These are phyloP conservation scores for Scorias spongiosa DNA, from an alignment of 2,329 filamentous ascomycete species.

Conservation along the genomic window DNA sequence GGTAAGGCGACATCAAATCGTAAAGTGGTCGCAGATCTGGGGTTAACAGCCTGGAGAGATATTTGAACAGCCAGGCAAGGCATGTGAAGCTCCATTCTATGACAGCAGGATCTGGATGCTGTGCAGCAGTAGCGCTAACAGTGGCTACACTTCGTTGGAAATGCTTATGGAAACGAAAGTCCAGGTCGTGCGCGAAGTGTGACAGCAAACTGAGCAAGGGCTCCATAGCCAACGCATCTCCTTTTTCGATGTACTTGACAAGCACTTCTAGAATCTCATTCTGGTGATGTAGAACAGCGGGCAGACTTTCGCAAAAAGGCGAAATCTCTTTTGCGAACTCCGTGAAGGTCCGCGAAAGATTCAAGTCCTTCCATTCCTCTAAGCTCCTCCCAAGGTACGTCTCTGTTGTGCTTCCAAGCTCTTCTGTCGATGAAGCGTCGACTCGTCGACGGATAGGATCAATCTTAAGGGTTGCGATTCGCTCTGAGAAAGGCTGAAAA, in stretches of 20 bases:
- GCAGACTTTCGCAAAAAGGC: conserved; percentile 73
- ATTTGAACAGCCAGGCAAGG: conserved; percentile 93
- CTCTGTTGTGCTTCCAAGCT: conserved; percentile 64
- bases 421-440: conserved; percentile 40
- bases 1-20: conserved; percentile 64
- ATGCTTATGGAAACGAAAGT: conserved; percentile 72
- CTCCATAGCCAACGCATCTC: conserved; percentile 68
- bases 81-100: conserved; percentile 96
- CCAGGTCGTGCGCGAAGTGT: conserved; percentile 88
- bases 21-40: conserved; percentile 75
- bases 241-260: conserved; percentile 57
- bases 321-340: conserved; percentile 60
- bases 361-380: conserved; percentile 82
- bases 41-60: conserved; percentile 73
- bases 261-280: conserved; percentile 68
- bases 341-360: conserved; percentile 68
- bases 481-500: conserved; percentile 81
- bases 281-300: conserved; percentile 84
- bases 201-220: conserved; percentile 77
- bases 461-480: conserved; percentile 82
- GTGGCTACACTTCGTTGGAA: conserved; percentile 62
- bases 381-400: conserved; percentile 76
- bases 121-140: conserved; percentile 63
- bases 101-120: conserved; percentile 58
- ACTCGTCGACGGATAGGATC: conserved; percentile 75